Evolutionary conservation across 1,139 yeast species (phyloP).

Genomic region (Hemisphaericaspora lyxosophila): DNA sequence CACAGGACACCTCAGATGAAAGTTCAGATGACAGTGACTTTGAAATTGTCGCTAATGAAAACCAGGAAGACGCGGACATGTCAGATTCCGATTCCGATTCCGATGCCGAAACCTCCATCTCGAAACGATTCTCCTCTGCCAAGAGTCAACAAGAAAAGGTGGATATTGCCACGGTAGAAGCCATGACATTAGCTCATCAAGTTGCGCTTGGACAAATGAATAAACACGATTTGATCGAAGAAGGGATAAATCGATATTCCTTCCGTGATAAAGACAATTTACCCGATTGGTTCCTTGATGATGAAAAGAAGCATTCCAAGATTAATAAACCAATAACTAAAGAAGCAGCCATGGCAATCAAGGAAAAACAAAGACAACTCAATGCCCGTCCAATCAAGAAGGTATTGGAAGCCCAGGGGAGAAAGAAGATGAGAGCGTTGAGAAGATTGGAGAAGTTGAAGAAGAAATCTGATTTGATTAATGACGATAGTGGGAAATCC

Average conservation of each 20-base stretch:
- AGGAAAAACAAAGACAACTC: constrained; percentile 83
- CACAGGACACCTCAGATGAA: constrained; percentile 19
- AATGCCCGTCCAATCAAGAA: constrained; percentile 98
- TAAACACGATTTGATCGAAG: constrained; percentile 81
- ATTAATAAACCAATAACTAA: constrained; percentile 89
- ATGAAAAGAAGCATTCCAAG: constrained; percentile 83
- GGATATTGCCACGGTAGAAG: constrained; percentile 89
- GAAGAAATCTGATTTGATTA: constrained; percentile 90
- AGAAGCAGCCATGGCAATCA: constrained; percentile 91
- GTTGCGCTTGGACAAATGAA: constrained; percentile 85
- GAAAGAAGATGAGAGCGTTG: constrained; percentile 93
- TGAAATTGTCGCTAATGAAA: constrained; percentile 54
- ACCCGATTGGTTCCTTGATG: constrained; percentile 96
- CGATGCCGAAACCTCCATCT: constrained; percentile 40
- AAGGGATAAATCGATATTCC: constrained; percentile 87
- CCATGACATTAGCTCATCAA: constrained; percentile 97
- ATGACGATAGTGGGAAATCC: constrained; percentile 81
- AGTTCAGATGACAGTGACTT: constrained; percentile 40
- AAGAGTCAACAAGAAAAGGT: constrained; percentile 59
- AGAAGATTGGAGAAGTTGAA: constrained; percentile 85
- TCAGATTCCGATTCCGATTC: constrained; percentile 44
- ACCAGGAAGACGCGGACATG: constrained; percentile 25
- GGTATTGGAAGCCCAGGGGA: constrained; percentile 94
- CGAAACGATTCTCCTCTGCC: constrained; percentile 33
- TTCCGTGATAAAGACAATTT: constrained; percentile 88